These are phyloP conservation scores for Pleurotus cornucopiae DNA, from an alignment of 768 basidiomycete genomes.

Conservation along the genomic window DNA sequence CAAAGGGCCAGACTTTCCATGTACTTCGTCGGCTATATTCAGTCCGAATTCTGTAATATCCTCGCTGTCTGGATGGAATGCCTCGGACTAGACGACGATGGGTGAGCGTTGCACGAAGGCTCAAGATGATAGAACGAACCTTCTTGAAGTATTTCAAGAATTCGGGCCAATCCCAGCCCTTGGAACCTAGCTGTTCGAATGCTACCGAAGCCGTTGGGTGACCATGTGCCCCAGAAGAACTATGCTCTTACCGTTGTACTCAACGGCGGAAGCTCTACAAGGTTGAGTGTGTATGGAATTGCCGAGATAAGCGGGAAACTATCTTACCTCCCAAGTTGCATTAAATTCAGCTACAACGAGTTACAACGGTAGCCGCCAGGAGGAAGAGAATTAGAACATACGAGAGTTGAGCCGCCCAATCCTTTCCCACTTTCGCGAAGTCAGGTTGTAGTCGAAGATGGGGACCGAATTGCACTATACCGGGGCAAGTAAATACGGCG, in stretches of 20 bases:
- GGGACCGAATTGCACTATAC: background rate
- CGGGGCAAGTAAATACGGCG: constrained; percentile 1
- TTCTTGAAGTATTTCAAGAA: constrained; percentile 8
- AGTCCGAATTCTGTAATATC: background rate
- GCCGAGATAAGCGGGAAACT: background rate
- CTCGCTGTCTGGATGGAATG: background rate
- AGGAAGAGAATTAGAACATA: background rate
- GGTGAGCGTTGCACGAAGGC: background rate
- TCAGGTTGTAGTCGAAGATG: background rate
- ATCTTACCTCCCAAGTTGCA: constrained; percentile 4
- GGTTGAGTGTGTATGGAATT: background rate
- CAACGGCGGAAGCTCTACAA: background rate
- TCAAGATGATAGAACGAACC: background rate
- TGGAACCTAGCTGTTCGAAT: constrained; percentile 2
- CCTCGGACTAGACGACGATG: background rate
- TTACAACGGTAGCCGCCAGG: background rate
- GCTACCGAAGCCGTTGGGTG: background rate
- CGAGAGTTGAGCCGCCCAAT: constrained; percentile 5
- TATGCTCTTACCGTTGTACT: constrained; percentile 1
- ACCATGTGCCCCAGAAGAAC: background rate
- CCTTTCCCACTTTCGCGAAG: constrained; percentile 1
- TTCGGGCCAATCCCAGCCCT: constrained; percentile 7
- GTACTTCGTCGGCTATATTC: background rate
- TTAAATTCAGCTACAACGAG: constrained; percentile 1
- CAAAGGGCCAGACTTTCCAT: constrained; percentile 13